Base-by-base conservation (phyloP, 78 protist genomes). In the Polysphondylium violaceum region DNA sequence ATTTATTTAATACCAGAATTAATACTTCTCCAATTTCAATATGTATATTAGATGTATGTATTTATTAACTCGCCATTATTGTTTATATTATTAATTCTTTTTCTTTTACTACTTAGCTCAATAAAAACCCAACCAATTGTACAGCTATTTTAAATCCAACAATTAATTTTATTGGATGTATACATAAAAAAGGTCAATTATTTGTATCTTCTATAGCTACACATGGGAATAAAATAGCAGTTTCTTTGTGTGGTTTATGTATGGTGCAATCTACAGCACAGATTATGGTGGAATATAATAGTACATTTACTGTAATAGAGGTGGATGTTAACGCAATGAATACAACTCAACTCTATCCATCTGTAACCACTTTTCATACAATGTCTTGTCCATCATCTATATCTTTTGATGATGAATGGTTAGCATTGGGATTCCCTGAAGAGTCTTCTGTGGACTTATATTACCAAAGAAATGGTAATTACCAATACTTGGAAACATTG, bases 321-420 rank as follows among this genome's bases (percentile, higher is more conserved):
- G 41, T 83, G 29, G 29, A 3, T 5, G 1, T 1, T 50, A 33
- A 53, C 44, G 27, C 12, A 5, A 31, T 8, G 11, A 33, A 61
- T 8, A 60, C 36, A 31, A 61, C 19, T 61, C 19, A 14, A 4
- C 0, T 6, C 31, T 60, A 60, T 29, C 12, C 3, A 23, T 31
- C 14, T 6, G 25, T 14, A n/a, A 4, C 29, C 12, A 38, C 31
- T 25, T 68, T 43, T 8, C 4, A 23, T 33, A 7, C 51, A 35
- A 73, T n/a, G 29, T 75, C 85, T 6, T 83, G 91, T 38, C 72
- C 91, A 41, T 83, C 91, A 41, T 56, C 79, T 7, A 69, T 69
- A 31, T 29, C 91, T 59, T 53, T 83, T 14, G 58, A 69, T 83
- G 36, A 58, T n/a, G 50, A 83, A 17, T 83, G 79, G 77, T 17